Base-by-base conservation (phyloP, 2,329 filamentous ascomycete species). In the Pseudogymnoascus sp. region DNA sequence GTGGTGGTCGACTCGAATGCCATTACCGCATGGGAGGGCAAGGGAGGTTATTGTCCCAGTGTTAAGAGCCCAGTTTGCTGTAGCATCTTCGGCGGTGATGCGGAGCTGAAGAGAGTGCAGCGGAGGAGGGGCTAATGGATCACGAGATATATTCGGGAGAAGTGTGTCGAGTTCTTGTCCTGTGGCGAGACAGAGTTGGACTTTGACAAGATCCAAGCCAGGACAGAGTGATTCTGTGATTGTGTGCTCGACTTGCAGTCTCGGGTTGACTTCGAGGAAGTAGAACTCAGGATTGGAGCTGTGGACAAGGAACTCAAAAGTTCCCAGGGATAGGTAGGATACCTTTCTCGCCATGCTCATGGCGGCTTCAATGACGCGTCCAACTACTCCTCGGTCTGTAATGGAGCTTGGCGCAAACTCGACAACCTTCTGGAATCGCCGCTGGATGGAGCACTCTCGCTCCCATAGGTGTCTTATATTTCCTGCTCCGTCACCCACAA, bases 401-500 rank as follows among this genome's bases (percentile, higher is more conserved):
- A 87, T 86, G 0, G 85, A 85, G 64, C 82, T 85, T 0, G 87
- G 87, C 9, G 82, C 87, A 69, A 89, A 87, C 67, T 88, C 86
- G 12, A 89, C 81, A 25, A 89, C 83, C 67, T 89, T 89, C 69
- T 89, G 87, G 68, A 88, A 85, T 15, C 87, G 76, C 42, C 87
- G 74, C 69, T 89, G 86, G 4, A 89, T 82, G 0, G 82, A 86
- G 68, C 87, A 89, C 65, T 89, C 86, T 33, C 87, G 77, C 68
- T 89, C 86, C 9, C 85, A 85, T 25, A 88, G 79, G 45, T 80
- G 76, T 5, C 87, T 78, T 9, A 81, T 83, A 60, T 81, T 74
- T 0, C 82, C 84, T 29, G 76, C 71, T 0, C 82, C 81, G 61
- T 89, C 85, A 6, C 86, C 86, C 64, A 87, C 83, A 1, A 89